Base-by-base conservation (phyloP, 768 basidiomycete genomes). In the Trametes cinnabarina region DNA sequence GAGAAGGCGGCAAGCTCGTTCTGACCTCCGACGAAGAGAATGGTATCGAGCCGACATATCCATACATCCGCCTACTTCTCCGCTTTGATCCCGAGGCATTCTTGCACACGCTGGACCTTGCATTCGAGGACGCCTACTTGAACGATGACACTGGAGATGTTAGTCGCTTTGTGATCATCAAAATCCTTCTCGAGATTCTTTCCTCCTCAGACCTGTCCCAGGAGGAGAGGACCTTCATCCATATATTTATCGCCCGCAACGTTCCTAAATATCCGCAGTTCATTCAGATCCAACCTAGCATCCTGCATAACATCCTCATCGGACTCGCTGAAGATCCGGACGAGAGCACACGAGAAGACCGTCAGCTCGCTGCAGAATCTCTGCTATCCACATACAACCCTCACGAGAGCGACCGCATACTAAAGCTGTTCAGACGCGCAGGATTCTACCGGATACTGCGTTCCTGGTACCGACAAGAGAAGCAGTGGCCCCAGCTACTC, bases 161-260 rank as follows among this genome's bases (percentile, higher is more conserved):
- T 51, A 90, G 80, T 62, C 88, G 96, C 34, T 85, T 94, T 39
- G 79, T 88, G 56, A 86, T 98, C 62, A 77, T 95, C 67, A 88
- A 88, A 65, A 87, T 93, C 53, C 76, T 98, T 34, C 79, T 94
- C 55, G 94, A 98, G 66, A 85, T 95, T 34, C 63, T 88, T 6
- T 76, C 83, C 5, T 69, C 75, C 50, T 77, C 81, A 22, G 77
- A 78, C 47, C 72, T 94, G 25, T 73, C 83, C 0, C 71, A 82
- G 26, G 72, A 79, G 39, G 93, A 92, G 68, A 74, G 76, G 57
- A 94, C 91, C 3, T 91, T 99, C 71, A 80, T 96, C 48, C 86
- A 95, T 68, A 98, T 99, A 60, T 99, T 99, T 73, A 82, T 98
- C 55, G 92, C 97, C 3, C 88, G 95, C 57, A 99, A 98, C 71